A percentile compares a stretch with the other conserved stretches of the same genome.
phyloP scores from a whole-genome alignment of 352 stramenopile genomes.

The Aphanomyces stellatus region DNA sequence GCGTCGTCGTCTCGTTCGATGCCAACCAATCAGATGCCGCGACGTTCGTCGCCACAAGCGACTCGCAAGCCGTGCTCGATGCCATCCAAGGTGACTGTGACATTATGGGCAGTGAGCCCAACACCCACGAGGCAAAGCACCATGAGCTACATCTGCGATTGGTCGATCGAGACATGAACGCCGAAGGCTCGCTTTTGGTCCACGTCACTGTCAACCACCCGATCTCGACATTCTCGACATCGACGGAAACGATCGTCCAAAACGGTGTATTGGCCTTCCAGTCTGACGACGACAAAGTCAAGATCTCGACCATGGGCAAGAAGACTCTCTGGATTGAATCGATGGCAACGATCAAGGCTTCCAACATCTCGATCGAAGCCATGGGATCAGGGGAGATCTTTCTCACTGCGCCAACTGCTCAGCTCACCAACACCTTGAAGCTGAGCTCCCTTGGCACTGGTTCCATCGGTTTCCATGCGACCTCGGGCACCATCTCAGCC shows the following conservation, averaged over 20 bases:
- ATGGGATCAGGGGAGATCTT: too few species aligned
- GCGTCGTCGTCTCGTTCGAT: not conserved
- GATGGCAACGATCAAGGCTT: not conserved
- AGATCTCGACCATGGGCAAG: not conserved
- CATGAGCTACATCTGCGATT: too few species aligned
- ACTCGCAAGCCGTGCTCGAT: not conserved
- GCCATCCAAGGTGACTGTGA: not conserved
- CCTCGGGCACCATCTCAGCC: not conserved
- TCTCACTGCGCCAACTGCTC: too few species aligned
- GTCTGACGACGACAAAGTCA: not conserved
- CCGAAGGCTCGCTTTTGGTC: conserved; percentile 1
- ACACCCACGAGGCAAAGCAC: not conserved
- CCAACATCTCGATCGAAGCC: too few species aligned
- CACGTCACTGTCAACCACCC: not conserved
- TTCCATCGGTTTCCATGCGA: not conserved
- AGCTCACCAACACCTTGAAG: not conserved
- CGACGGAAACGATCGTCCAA: not conserved
- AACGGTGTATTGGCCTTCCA: not conserved
- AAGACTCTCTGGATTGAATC: not conserved
- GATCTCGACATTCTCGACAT: not conserved
- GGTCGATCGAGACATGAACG: too few species aligned
- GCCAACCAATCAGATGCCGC: not conserved
- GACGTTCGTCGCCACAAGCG: not conserved
- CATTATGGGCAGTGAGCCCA: not conserved
- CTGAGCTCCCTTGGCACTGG: not conserved